Percentiles rank a stretch among this genome's conserved stretches.
Evolutionary conservation across 495 filamentous ascomycete species (phyloP).

Genomic region (Penicillium paxilli): DNA sequence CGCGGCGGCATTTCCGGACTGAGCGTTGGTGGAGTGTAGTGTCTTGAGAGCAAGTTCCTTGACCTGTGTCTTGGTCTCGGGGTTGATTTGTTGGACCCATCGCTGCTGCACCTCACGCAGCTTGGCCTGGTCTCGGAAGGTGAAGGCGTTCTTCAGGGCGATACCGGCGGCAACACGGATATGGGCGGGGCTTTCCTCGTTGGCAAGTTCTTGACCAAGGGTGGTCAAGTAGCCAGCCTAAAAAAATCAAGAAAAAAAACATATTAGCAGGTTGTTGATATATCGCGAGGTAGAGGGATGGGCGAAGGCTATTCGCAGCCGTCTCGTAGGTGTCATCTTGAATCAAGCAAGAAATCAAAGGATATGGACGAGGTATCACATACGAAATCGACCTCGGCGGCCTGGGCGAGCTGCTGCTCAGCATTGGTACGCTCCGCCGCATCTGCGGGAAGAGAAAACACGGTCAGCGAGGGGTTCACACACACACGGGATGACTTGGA

Average conservation of each 20-base stretch:
- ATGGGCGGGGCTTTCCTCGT: constrained; percentile 77
- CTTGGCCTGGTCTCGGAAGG: constrained; percentile 81
- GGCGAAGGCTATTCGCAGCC: neutral
- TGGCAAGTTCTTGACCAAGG: constrained; percentile 88
- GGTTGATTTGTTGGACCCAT: constrained; percentile 82
- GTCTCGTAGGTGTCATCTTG: neutral
- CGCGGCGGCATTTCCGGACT: constrained; percentile 85
- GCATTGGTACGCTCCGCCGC: constrained; percentile 82
- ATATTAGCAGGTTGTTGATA: neutral
- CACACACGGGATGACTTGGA: neutral
- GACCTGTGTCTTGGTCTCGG: constrained; percentile 76
- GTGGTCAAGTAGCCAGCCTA: constrained; percentile 89
- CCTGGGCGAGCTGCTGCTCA: constrained; percentile 90
- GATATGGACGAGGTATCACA: constrained; percentile 40
- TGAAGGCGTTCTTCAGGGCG: constrained; percentile 95
- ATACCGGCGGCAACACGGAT: constrained; percentile 93
- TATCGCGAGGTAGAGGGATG: too few species aligned
- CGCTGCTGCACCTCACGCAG: constrained; percentile 84
- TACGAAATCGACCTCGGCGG: constrained; percentile 93
- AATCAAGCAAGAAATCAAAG: neutral
- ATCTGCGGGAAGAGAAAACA: constrained; percentile 58
- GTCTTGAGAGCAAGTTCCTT: constrained; percentile 88
- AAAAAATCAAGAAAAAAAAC: constrained; percentile 8
- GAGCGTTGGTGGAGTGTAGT: constrained; percentile 68
- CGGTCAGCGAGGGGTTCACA: constrained; percentile 17